Evolutionary conservation across 1,284 basidiomycete genomes (phyloP), one percentile per base, ranked within the genome.

Genomic region (Leccinum subfulvum): DNA sequence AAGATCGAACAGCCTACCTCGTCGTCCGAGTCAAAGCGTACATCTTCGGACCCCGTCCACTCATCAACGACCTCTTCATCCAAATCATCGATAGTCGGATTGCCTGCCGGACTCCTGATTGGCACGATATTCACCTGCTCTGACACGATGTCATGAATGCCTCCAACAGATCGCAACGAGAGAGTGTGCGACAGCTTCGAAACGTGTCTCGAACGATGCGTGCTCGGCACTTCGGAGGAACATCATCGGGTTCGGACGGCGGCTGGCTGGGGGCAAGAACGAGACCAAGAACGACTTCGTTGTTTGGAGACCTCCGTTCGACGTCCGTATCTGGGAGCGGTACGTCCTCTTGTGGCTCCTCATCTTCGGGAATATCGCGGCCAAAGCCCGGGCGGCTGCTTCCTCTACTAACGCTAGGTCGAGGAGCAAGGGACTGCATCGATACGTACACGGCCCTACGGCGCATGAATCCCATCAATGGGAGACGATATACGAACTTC

Each of bases 21-120:
- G 66, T 89, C 86, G 44, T 88, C 87, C 23, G 86, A 86, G 8
- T 70, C 75, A 18, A 78, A 78, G 57, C 78, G 78, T 62, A 85
- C 67, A 72, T 91, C 90, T 70, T 92, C 90, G 37, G 89, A 90
- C 11, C 88, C 90, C 2, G 91, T 92, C 90, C 90, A 92, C 67
- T 92, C 90, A 6, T 80, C 87, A 16, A 85, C 81, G 47, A 81
- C 81, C n/a, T 85, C 83, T 65, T 74, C 13, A 55, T 82, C 81
- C 56, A 79, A 62, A 65, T 78, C 79, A 60, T 78, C 78, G 33
- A 77, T 67, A 4, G 66, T 73, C 33, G 73, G 73, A 51, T 70
- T 69, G 9, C 72, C 75, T 4, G 58, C 26, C 5, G 75, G 73
- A 60, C 70, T 77, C 61, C 67, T 69, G 59, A 71, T 68, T 47